Evolutionary conservation across 257 asterid genomes (phyloP).

Genomic region (Penstemon barbatus): DNA sequence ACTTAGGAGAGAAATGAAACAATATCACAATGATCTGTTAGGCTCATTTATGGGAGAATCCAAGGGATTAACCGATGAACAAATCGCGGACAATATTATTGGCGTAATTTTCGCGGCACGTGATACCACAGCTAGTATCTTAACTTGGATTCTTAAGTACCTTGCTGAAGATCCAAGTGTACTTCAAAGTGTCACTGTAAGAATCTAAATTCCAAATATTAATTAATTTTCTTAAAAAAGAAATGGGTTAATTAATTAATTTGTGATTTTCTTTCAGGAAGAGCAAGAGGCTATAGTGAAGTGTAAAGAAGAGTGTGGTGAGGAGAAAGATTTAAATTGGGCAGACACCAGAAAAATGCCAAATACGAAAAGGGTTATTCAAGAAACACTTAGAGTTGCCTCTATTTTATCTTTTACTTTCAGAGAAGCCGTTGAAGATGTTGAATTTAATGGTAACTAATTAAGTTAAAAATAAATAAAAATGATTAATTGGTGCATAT

Average conservation of each 20-base stretch:
- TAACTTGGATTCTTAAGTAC: constrained; percentile 75
- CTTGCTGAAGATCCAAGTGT: constrained; percentile 76
- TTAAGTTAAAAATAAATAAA: constrained; percentile 27
- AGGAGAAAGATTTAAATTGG: constrained; percentile 49
- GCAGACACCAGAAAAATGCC: constrained; percentile 71
- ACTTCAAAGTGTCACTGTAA: constrained; percentile 71
- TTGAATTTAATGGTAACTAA: constrained; percentile 62
- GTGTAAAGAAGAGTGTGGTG: constrained; percentile 42
- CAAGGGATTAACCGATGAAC: constrained; percentile 64
- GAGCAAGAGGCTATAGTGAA: constrained; percentile 67
- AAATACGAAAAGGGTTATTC: constrained; percentile 62
- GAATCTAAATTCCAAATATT: constrained; percentile 19
- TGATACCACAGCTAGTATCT: constrained; percentile 74
- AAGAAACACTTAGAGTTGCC: constrained; percentile 77
- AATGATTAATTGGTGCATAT: neutral
- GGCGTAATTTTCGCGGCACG: constrained; percentile 82
- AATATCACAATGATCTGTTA: constrained; percentile 50
- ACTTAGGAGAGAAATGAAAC: constrained; percentile 42
- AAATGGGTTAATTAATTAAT: no score
- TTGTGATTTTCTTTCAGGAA: constrained; percentile 42
- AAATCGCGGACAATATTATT: constrained; percentile 68
- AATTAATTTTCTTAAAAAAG: no score
- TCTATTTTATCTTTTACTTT: constrained; percentile 70
- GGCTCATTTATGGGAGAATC: constrained; percentile 70
- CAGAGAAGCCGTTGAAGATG: constrained; percentile 85